Conservation (phyloP, 1,284 basidiomycete genomes). For the Peniophora sp. region DNA sequence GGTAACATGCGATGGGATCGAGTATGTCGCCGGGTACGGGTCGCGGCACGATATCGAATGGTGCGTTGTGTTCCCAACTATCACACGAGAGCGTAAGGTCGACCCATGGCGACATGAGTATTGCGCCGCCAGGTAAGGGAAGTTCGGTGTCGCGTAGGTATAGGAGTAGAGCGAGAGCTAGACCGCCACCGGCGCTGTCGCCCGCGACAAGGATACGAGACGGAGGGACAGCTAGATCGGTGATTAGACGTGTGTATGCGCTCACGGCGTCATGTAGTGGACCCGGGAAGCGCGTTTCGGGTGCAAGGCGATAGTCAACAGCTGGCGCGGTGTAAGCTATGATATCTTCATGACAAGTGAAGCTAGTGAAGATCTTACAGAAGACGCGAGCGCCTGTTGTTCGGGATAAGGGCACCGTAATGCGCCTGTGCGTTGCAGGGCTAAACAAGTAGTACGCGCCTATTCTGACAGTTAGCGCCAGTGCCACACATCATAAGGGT, state of each 20-base stretch:
- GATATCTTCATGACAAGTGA: background rate
- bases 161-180: slow-evolving; percentile 82
- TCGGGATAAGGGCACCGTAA: slow-evolving; percentile 91
- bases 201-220: slow-evolving; percentile 86
- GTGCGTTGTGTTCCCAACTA: slow-evolving; percentile 92
- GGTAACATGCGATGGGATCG: slow-evolving; percentile 89
- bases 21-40: slow-evolving; percentile 78
- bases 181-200: slow-evolving; percentile 90
- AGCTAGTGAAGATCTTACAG: slow-evolving; percentile 42
- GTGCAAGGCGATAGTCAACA: slow-evolving; percentile 94
- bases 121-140: slow-evolving; percentile 72
- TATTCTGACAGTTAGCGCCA: slow-evolving; percentile 17
- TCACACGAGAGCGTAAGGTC: slow-evolving; percentile 95
- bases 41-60: slow-evolving; percentile 73
- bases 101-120: slow-evolving; percentile 92
- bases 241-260: slow-evolving; percentile 81
- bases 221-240: slow-evolving; percentile 86
- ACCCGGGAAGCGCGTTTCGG: slow-evolving; percentile 91
- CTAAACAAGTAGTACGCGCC: slow-evolving; percentile 93
- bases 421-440: slow-evolving; percentile 86
- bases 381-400: slow-evolving; percentile 91
- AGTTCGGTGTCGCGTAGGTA: slow-evolving; percentile 87
- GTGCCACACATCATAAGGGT: background rate
- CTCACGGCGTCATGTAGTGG: slow-evolving; percentile 88
- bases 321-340: slow-evolving; percentile 36